Percentiles rank a stretch among this genome's conserved stretches.
These are phyloP conservation scores for Phytophthora litchii DNA, from an alignment of 352 stramenopile species.

Conservation along the genomic window DNA sequence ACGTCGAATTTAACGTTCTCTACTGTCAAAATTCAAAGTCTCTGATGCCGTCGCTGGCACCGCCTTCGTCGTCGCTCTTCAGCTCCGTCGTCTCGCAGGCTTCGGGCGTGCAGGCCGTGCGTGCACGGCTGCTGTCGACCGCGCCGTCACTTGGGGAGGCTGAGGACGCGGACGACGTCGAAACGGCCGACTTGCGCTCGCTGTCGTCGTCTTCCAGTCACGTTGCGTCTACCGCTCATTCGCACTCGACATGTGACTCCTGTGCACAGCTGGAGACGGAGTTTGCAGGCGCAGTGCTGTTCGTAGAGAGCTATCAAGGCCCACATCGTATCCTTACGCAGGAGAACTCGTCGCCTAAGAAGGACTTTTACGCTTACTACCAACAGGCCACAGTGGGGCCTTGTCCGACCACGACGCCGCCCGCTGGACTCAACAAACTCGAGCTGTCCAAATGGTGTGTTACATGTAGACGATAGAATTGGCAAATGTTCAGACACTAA, in stretches of 20 bases:
- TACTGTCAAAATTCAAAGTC: neutral
- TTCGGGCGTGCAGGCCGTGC: slow-evolving; percentile 44
- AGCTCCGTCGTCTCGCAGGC: slow-evolving; percentile 52
- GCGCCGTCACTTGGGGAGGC: slow-evolving; percentile 23
- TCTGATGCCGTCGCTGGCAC: slow-evolving; percentile 47
- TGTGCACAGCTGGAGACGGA: slow-evolving; percentile 69
- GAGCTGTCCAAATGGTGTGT: slow-evolving; percentile 62
- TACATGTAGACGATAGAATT: neutral
- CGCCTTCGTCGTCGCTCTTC: slow-evolving; percentile 44
- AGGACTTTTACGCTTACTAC: slow-evolving; percentile 82
- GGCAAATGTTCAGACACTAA: neutral
- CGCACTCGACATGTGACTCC: slow-evolving; percentile 49
- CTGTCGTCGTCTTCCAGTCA: slow-evolving; percentile 39
- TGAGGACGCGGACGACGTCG: slow-evolving; percentile 49
- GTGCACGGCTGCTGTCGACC: slow-evolving; percentile 49
- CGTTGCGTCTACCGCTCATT: slow-evolving; percentile 27
- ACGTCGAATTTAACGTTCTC: no score
- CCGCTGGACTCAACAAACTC: slow-evolving; percentile 49
- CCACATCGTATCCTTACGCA: slow-evolving; percentile 80
- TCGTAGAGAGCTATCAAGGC: slow-evolving; percentile 83
- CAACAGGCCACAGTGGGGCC: slow-evolving; percentile 74
- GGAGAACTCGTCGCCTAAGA: slow-evolving; percentile 73
- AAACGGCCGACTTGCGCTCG: slow-evolving; percentile 38
- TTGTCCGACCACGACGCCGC: slow-evolving; percentile 45
- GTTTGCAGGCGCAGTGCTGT: slow-evolving; percentile 75